Conservation (phyloP, 2,329 filamentous ascomycete species). For the Apiospora arundinis region DNA sequence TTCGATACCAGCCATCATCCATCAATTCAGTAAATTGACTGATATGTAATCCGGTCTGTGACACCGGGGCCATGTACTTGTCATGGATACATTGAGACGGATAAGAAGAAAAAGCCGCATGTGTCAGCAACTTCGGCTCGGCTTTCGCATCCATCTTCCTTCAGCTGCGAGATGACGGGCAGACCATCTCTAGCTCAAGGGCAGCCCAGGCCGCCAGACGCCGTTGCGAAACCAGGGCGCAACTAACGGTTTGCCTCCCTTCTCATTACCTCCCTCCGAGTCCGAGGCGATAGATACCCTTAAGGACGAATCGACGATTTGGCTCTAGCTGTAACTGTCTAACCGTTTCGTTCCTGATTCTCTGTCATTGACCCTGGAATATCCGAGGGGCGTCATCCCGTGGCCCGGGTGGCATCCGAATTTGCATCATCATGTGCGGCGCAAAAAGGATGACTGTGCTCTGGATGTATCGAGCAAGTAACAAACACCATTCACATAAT, state of each 20-base stretch:
- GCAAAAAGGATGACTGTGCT: background rate
- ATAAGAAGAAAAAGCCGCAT: background rate
- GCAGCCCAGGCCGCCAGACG: background rate
- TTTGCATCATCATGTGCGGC: background rate
- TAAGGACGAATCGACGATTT: background rate
- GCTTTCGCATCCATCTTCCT: background rate
- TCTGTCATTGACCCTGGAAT: slow-evolving; percentile 1
- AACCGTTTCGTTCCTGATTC: background rate
- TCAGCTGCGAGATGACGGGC: slow-evolving; percentile 1
- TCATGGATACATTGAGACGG: background rate
- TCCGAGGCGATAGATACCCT: background rate
- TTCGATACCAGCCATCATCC: too few relatives aligned
- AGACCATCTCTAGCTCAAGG: slow-evolving; percentile 2
- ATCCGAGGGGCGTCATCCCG: background rate
- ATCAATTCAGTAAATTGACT: background rate
- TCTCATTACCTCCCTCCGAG: background rate
- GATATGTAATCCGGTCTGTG: background rate
- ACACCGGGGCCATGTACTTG: background rate
- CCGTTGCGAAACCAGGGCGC: background rate
- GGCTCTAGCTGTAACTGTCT: background rate
- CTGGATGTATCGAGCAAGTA: too few relatives aligned
- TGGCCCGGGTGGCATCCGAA: background rate
- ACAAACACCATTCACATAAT: too few relatives aligned
- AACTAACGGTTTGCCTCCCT: background rate
- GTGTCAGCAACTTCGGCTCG: slow-evolving; percentile 15